Percentiles rank a stretch among this genome's conserved stretches.
Evolutionary conservation across 805 yeast genomes (phyloP).

Genomic region (Starmerella vaccinii): DNA sequence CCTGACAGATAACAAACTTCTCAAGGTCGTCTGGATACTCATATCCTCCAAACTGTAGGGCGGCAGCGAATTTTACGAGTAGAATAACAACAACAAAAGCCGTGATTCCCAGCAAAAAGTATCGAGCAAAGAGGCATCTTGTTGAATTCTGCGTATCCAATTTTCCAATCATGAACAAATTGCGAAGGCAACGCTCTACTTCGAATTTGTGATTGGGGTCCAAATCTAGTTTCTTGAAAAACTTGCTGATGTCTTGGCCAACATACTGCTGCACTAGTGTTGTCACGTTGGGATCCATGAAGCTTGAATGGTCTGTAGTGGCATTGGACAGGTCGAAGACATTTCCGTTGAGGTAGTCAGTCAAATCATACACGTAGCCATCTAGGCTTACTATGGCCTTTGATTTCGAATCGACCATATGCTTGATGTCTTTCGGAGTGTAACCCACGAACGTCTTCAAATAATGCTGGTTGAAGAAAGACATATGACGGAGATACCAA

Average conservation of each 20-base stretch:
- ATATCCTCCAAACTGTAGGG: slow-evolving; percentile 33
- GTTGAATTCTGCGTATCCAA: slow-evolving; percentile 35
- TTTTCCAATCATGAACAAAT: slow-evolving; percentile 35
- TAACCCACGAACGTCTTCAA: slow-evolving; percentile 33
- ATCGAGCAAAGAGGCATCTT: slow-evolving; percentile 35
- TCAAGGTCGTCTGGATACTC: slow-evolving; percentile 34
- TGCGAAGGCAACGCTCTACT: slow-evolving; percentile 32
- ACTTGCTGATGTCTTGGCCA: slow-evolving; percentile 32
- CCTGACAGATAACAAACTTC: slow-evolving; percentile 36
- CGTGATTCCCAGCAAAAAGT: slow-evolving; percentile 35
- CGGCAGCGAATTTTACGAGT: slow-evolving; percentile 34
- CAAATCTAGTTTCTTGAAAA: slow-evolving; percentile 25
- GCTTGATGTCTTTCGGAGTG: slow-evolving; percentile 28
- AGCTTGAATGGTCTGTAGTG: slow-evolving; percentile 25
- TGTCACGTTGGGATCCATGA: slow-evolving; percentile 29
- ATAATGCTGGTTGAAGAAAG: slow-evolving; percentile 31
- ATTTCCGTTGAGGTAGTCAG: slow-evolving; percentile 32
- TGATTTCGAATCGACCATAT: slow-evolving; percentile 24
- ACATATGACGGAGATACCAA: slow-evolving; percentile 35
- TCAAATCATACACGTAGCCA: slow-evolving; percentile 34
- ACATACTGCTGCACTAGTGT: slow-evolving; percentile 30
- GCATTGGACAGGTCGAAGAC: slow-evolving; percentile 24
- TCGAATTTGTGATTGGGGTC: slow-evolving; percentile 24
- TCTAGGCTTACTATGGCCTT: slow-evolving; percentile 29
- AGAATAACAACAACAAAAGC: slow-evolving; percentile 33